A percentile compares a stretch with the other conserved stretches of the same genome.
Evolutionary conservation across 441 rosid species (phyloP).

Genomic region (Croton setiger): DNA sequence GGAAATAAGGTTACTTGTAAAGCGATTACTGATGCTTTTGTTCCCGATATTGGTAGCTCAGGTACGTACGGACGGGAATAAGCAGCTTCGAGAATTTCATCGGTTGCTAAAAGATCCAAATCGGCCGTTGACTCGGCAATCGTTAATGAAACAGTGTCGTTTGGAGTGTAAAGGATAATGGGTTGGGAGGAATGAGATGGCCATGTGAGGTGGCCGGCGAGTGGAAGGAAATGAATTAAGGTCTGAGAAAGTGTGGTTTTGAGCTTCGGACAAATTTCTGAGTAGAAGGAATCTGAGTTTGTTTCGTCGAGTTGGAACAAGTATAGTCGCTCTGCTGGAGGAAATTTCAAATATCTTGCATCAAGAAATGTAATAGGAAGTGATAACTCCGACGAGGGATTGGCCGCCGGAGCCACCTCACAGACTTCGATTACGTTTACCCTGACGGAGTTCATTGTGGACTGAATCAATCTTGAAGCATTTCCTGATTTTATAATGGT

Average conservation of each 20-base stretch:
- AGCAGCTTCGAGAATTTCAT: background rate
- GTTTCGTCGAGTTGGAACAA: background rate
- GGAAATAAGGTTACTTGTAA: constrained; percentile 20
- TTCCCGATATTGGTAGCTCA: background rate
- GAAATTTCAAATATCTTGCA: constrained; percentile 8
- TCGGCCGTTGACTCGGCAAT: constrained; percentile 27
- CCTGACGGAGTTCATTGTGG: too few species aligned
- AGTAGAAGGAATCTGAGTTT: background rate
- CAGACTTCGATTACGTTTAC: constrained; percentile 5
- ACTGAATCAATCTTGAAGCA: too few species aligned
- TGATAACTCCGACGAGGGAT: background rate
- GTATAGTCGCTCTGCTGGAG: constrained; percentile 18
- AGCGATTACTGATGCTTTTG: constrained; percentile 2
- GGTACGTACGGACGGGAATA: constrained; percentile 3
- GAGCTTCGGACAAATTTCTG: constrained; percentile 15
- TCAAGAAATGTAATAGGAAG: constrained; percentile 27
- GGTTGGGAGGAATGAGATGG: constrained; percentile 25
- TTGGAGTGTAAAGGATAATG: constrained; percentile 18
- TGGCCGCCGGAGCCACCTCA: constrained; percentile 12
- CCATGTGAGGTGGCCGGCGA: constrained; percentile 26
- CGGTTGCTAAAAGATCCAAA: background rate
- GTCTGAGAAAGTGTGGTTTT: constrained; percentile 22
- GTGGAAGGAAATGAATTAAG: constrained; percentile 24
- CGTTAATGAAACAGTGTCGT: constrained; percentile 27
- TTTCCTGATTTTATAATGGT: too few species aligned